These are phyloP conservation scores for Calycina herbarum DNA, from an alignment of 2,329 filamentous ascomycete genomes.

Conservation along the genomic window DNA sequence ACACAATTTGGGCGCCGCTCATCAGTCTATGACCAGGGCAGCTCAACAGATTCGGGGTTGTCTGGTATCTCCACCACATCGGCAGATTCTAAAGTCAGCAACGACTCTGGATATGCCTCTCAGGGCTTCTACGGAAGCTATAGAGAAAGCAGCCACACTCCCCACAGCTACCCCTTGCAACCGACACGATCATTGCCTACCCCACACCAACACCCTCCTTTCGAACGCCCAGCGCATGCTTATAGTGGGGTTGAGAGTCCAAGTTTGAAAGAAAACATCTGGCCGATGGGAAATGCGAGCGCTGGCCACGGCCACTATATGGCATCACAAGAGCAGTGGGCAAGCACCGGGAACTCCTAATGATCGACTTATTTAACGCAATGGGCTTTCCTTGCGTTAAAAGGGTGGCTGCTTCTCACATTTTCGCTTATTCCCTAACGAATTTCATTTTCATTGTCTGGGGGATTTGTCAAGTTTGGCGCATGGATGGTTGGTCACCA, in stretches of 20 bases:
- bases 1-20: slow-evolving; percentile 29
- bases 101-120: slow-evolving; percentile 33
- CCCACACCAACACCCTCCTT: slow-evolving; percentile 25
- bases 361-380: background rate
- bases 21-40: slow-evolving; percentile 29
- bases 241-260: slow-evolving; percentile 24
- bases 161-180: slow-evolving; percentile 27
- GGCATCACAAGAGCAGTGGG: slow-evolving; percentile 32
- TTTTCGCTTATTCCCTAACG: background rate
- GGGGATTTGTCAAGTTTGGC: slow-evolving; percentile 5
- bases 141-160: slow-evolving; percentile 23
- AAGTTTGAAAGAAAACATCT: slow-evolving; percentile 27
- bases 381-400: background rate
- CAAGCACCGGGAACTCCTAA: slow-evolving; percentile 31
- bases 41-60: slow-evolving; percentile 29
- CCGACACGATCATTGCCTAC: slow-evolving; percentile 28
- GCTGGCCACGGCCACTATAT: slow-evolving; percentile 35
- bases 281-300: slow-evolving; percentile 33
- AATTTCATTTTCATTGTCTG: slow-evolving; percentile 14
- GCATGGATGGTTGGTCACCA: background rate
- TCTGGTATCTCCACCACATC: slow-evolving; percentile 30
- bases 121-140: slow-evolving; percentile 27
- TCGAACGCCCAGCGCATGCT: slow-evolving; percentile 24
- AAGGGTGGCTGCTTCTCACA: background rate
- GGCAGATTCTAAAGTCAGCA: slow-evolving; percentile 31